Conservation (phyloP, 164 flowering plant genomes). For the Malania oleifera region DNA sequence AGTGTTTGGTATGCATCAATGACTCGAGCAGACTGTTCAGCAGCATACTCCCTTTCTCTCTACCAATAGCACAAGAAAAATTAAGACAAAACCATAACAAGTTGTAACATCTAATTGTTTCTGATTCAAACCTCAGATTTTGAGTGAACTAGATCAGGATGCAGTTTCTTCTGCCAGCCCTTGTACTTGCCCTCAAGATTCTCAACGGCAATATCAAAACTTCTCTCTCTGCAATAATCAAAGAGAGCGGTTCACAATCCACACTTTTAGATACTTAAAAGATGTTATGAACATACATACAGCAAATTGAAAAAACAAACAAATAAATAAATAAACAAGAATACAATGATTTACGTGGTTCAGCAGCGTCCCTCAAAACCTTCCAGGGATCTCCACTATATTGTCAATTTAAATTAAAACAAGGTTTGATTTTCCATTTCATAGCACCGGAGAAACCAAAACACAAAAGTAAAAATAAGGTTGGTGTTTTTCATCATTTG, state of each 20-base stretch:
- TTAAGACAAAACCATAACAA: not conserved
- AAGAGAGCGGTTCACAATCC: not conserved
- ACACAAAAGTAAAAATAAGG: too few species aligned
- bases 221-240: conserved; percentile 46
- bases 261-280: not conserved
- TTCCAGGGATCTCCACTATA: too few species aligned
- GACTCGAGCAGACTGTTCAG: conserved; percentile 89
- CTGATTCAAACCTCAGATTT: conserved; percentile 67
- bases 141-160: conserved; percentile 94
- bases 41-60: conserved; percentile 87
- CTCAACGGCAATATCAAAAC: conserved; percentile 43
- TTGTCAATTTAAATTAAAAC: too few species aligned
- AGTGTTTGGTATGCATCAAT: conserved; percentile 89
- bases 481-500: too few species aligned
- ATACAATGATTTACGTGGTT: too few species aligned
- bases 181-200: conserved; percentile 78
- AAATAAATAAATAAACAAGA: too few species aligned
- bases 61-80: conserved; percentile 11
- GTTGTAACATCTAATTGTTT: not conserved
- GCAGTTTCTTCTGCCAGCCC: conserved; percentile 93
- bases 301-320: too few species aligned
- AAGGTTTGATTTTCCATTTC: too few species aligned
- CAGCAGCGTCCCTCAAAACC: too few species aligned
- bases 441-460: too few species aligned
- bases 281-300: too few species aligned